Evolutionary conservation across 2,329 filamentous ascomycete genomes (phyloP).

Genomic region (Fusarium sp.): DNA sequence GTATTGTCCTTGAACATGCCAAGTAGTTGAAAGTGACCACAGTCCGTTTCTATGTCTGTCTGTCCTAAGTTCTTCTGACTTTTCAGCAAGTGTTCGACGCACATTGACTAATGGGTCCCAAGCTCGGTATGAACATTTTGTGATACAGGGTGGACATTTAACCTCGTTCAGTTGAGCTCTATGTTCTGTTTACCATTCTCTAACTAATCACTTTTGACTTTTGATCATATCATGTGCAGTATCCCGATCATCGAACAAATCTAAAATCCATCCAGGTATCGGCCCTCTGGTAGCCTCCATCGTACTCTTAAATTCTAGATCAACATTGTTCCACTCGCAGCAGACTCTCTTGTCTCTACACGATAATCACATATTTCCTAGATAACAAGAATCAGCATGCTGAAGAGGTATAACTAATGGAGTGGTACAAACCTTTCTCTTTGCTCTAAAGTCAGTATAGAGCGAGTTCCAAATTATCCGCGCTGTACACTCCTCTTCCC

Average conservation of each 20-base stretch:
- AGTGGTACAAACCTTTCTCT: not conserved
- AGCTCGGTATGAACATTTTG: fast-evolving
- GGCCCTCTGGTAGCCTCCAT: fast-evolving
- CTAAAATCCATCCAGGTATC: fast-evolving
- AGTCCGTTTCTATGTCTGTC: fast-evolving
- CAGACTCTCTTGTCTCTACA: not conserved
- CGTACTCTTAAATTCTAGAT: fast-evolving
- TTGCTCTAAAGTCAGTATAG: constrained; percentile 59
- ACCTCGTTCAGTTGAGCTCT: not conserved
- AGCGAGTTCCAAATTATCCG: constrained; percentile 37
- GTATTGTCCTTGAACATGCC: fast-evolving
- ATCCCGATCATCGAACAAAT: fast-evolving
- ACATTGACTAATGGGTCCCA: fast-evolving
- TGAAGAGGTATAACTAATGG: fast-evolving
- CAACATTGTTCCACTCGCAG: not conserved
- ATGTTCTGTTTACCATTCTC: not conserved
- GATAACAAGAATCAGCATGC: fast-evolving
- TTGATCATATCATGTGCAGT: fast-evolving
- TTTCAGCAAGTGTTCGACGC: fast-evolving
- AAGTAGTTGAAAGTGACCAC: fast-evolving
- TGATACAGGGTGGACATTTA: fast-evolving
- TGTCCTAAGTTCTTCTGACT: fast-evolving
- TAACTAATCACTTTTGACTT: fast-evolving
- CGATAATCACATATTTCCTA: not conserved
- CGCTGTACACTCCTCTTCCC: constrained; percentile 52